These are phyloP conservation scores for Pisolithus thermaeus DNA, from an alignment of 1,284 basidiomycete species.

Conservation along the genomic window DNA sequence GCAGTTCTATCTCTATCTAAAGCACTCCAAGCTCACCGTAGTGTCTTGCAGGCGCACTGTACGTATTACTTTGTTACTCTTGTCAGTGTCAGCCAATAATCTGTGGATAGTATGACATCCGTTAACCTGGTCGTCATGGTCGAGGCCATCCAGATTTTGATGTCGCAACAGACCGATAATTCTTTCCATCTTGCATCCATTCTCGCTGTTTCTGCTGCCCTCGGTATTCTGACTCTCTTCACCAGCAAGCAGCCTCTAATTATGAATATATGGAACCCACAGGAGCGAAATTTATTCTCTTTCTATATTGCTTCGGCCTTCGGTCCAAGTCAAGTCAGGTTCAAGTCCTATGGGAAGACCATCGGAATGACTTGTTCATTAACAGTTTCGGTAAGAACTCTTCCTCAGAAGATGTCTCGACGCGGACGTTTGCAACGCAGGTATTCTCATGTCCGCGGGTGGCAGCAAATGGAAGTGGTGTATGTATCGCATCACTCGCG, in stretches of 20 bases:
- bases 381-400: constrained; percentile 60
- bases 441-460: constrained; percentile 86
- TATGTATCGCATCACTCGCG: constrained; percentile 33
- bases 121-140: constrained; percentile 86
- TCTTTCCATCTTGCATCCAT: constrained; percentile 80
- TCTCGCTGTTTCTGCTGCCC: constrained; percentile 75
- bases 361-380: constrained; percentile 85
- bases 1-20: constrained; percentile 17
- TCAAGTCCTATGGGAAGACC: constrained; percentile 91
- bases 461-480: constrained; percentile 87
- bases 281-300: constrained; percentile 84
- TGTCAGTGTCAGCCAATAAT: constrained; percentile 9
- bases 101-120: constrained; percentile 64
- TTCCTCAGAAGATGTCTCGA: constrained; percentile 6
- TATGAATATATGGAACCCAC: constrained; percentile 5
- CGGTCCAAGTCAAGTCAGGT: constrained; percentile 85
- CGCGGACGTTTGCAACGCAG: constrained; percentile 36
- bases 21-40: neutral
- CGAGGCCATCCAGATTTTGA: constrained; percentile 70
- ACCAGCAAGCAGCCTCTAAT: neutral
- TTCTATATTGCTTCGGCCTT: constrained; percentile 81
- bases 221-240: constrained; percentile 45
- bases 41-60: constrained; percentile 57
- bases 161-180: constrained; percentile 55
- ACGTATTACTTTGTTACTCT: constrained; percentile 23